phyloP scores from a whole-genome alignment of 2,329 filamentous ascomycete species.

The Claviceps spartinae region DNA sequence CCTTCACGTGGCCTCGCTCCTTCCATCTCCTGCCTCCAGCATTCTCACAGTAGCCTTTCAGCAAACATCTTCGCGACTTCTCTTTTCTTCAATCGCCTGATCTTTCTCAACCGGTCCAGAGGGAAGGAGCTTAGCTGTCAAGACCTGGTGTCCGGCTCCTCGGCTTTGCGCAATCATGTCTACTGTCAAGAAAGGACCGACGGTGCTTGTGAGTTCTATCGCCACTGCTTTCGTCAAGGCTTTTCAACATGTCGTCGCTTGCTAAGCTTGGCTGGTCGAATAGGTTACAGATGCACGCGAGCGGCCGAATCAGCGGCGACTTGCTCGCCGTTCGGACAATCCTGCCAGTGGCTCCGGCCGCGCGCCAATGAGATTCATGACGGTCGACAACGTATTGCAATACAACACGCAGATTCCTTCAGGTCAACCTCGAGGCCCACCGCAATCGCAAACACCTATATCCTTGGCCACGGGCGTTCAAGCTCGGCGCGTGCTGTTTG shows the following conservation, averaged over 20 bases:
- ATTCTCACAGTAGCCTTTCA: background rate
- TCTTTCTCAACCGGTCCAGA: background rate
- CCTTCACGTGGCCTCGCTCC: background rate
- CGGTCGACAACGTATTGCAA: constrained; percentile 88
- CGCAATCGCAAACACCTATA: constrained; percentile 27
- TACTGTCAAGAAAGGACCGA: constrained; percentile 41
- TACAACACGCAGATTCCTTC: constrained; percentile 92
- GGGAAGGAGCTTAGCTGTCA: background rate
- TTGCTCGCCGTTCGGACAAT: constrained; percentile 21
- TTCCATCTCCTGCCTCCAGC: background rate
- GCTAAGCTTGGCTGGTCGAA: constrained; percentile 6
- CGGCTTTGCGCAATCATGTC: constrained; percentile 20
- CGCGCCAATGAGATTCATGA: constrained; percentile 59
- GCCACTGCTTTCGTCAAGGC: background rate
- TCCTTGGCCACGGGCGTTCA: constrained; percentile 8
- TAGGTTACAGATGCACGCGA: constrained; percentile 27
- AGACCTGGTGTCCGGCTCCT: background rate
- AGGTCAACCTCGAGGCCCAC: constrained; percentile 69
- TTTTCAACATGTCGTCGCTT: background rate
- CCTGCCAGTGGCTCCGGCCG: constrained; percentile 17
- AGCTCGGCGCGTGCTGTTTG: constrained; percentile 15
- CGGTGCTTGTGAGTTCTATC: constrained; percentile 38
- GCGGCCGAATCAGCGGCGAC: constrained; percentile 18
- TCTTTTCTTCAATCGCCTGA: background rate
- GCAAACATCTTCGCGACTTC: background rate